Evolutionary conservation across 805 yeast genomes (phyloP), one percentile per base, ranked within the genome.

Genomic region (Yarrowia porcina): DNA sequence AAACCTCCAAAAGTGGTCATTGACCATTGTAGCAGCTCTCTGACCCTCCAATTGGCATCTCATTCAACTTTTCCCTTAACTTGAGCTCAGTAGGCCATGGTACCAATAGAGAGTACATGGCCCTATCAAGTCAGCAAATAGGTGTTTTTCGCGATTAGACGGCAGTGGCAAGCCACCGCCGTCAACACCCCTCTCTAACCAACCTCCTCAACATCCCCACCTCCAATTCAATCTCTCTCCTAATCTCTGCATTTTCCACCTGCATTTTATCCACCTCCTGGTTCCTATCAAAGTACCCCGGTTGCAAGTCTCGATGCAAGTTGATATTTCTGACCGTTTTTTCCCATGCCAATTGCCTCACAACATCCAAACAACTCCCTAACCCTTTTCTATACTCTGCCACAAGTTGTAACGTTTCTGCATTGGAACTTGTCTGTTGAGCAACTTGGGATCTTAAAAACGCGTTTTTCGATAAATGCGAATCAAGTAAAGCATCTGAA

Each of bases 301-400:
- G 61, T 18, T 56, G 59, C 32, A 52, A 65, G 21, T 64, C 30
- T 30, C 64, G 57, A 36, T 69, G 71, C 25, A 67, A 27, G 2
- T 60, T 61, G 20, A 69, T 60, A 4, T 66, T 64, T 12, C 52
- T 60, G 23, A 63, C 39, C 17, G 71, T 66, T 23, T 67, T 33
- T 23, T 65, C 65, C 49, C 66, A 61, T 5, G 65, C 65, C 18
- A 64, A 59, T 15, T 57, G 64, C 11, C 71, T 59, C 20, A 69
- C 61, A 56, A 42, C 49, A 7, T 47, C 28, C 20, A 69, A 21
- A 54, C 69, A 68, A 28, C 63, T 52, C 13, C 67, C 67, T 57
- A 69, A 45, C 5, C 64, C 57, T 12, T 54, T 42, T 44, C 50
- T 44, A 54, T 66, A 65, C 27, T 64, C 45, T 5, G 61, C 21